Conservation (phyloP, 192 early-diverging fungal species). For the Lobulomyces angularis region DNA sequence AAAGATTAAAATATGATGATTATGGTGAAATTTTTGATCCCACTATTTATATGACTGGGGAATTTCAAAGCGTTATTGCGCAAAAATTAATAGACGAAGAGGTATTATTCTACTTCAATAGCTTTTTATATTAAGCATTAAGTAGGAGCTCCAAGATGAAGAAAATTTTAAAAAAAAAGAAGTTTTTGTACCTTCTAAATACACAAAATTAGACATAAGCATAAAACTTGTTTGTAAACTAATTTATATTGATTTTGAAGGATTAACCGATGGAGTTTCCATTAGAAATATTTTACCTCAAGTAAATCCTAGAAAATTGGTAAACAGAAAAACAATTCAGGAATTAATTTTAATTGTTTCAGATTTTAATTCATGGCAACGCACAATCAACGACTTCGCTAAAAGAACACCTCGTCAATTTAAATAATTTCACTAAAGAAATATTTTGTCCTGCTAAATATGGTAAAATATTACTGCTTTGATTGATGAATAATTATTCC, state of each 20-base stretch:
- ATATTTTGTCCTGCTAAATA: conserved; percentile 68
- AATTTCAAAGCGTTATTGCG: conserved; percentile 12
- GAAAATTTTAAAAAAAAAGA: conserved; percentile 1
- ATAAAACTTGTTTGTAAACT: conserved; percentile 61
- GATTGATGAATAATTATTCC: too few species aligned
- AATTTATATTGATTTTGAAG: conserved; percentile 83
- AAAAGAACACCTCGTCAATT: conserved; percentile 41
- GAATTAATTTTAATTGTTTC: not conserved
- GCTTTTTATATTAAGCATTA: too few species aligned
- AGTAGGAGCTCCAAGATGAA: too few species aligned
- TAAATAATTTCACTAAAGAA: conserved; percentile 67
- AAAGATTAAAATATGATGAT: conserved; percentile 75
- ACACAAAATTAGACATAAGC: conserved; percentile 39
- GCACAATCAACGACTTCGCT: conserved; percentile 55
- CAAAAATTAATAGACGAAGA: conserved; percentile 27
- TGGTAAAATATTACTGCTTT: too few species aligned
- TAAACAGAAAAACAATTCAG: conserved; percentile 15
- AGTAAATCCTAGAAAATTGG: conserved; percentile 66
- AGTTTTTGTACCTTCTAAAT: conserved; percentile 61
- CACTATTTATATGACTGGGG: conserved; percentile 22
- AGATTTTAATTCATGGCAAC: conserved; percentile 77
- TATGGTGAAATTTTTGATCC: conserved; percentile 77
- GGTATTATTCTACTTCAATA: conserved; percentile 15
- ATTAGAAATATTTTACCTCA: conserved; percentile 74
- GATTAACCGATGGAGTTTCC: conserved; percentile 74